Evolutionary conservation across 108 stramenopile species (phyloP).

Genomic region (Skeletonema marinoi): DNA sequence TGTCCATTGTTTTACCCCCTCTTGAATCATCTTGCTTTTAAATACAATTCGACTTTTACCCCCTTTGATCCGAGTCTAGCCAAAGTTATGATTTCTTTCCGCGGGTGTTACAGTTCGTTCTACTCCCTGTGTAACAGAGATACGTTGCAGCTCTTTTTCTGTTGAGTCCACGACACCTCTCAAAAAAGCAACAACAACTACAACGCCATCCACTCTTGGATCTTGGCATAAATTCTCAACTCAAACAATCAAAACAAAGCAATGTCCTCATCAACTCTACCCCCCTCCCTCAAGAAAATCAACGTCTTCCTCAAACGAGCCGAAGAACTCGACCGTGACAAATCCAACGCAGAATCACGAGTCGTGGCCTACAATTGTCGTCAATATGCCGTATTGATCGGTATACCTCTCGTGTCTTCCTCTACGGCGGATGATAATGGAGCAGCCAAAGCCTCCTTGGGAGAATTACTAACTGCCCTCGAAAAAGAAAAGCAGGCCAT

Average conservation of each 20-base stretch:
- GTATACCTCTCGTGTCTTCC: slow-evolving; percentile 55
- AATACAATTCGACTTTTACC: no score
- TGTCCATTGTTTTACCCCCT: no score
- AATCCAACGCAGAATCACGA: slow-evolving; percentile 70
- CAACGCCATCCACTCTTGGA: no score
- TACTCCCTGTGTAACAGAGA: no score
- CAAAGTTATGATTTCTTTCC: no score
- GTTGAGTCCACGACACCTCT: no score
- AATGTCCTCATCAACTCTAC: slow-evolving; percentile 30
- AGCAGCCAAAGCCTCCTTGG: slow-evolving; percentile 59
- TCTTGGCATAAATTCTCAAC: no score
- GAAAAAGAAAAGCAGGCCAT: slow-evolving; percentile 80
- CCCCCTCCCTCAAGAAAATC: slow-evolving; percentile 81
- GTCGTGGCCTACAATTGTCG: slow-evolving; percentile 92
- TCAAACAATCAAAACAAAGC: not conserved
- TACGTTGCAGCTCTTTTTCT: no score
- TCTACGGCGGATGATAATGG: slow-evolving; percentile 7
- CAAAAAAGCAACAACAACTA: no score
- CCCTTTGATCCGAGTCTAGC: no score
- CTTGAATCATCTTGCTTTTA: no score
- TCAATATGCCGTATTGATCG: slow-evolving; percentile 82
- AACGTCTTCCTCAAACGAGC: slow-evolving; percentile 82
- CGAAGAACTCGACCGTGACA: slow-evolving; percentile 85
- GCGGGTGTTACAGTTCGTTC: no score
- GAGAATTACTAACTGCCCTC: slow-evolving; percentile 57